Conservation (phyloP, 805 yeast genomes). For the Starmerella sirachaensis region DNA sequence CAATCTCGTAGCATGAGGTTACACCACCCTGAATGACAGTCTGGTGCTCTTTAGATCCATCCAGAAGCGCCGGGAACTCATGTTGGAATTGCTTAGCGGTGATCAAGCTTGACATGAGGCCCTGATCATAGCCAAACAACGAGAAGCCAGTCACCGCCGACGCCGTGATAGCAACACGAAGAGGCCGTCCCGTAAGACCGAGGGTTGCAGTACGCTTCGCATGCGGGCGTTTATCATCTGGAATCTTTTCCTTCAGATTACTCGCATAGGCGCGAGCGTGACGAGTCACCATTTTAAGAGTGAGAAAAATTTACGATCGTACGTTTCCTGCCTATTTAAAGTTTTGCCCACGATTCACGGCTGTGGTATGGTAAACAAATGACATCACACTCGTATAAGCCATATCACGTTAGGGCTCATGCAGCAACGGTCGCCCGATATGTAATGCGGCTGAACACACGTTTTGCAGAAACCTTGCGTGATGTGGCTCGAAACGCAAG, state of each 20-base stretch:
- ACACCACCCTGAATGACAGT: constrained; percentile 58
- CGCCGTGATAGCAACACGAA: constrained; percentile 40
- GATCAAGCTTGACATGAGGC: constrained; percentile 26
- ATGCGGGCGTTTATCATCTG: constrained; percentile 17
- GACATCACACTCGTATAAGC: too few species aligned
- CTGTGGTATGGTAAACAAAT: too few species aligned
- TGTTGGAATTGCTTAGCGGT: constrained; percentile 46
- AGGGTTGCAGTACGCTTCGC: constrained; percentile 36
- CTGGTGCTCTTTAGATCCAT: constrained; percentile 32
- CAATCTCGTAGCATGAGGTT: constrained; percentile 45
- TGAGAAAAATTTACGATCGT: too few species aligned
- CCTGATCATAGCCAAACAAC: constrained; percentile 28
- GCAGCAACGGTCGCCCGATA: too few species aligned
- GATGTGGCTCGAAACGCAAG: too few species aligned
- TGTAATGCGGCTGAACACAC: too few species aligned
- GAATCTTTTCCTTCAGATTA: constrained; percentile 14
- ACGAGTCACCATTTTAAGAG: constrained; percentile 14
- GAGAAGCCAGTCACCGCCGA: constrained; percentile 55
- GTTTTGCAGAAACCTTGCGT: too few species aligned
- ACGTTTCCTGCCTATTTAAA: too few species aligned
- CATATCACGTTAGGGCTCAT: too few species aligned
- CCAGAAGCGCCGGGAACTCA: constrained; percentile 40
- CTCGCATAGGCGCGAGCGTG: constrained; percentile 15
- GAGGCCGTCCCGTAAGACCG: constrained; percentile 45
- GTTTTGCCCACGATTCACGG: too few species aligned